Evolutionary conservation across 345 rosid genomes (phyloP).

Genomic region (Mangifera indica): DNA sequence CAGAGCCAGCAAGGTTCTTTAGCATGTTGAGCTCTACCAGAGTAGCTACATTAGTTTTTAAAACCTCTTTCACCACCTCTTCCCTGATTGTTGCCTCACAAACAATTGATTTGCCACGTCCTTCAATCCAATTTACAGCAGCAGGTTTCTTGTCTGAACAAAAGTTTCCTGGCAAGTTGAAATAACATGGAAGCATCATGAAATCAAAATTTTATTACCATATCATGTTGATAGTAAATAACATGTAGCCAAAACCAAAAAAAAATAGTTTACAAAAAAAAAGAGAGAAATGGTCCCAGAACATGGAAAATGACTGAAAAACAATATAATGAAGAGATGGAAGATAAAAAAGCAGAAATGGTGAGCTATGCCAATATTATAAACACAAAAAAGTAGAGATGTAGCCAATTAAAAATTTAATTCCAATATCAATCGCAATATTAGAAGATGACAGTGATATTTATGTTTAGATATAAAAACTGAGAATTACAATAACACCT

Average conservation of each 20-base stretch:
- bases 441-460: background rate
- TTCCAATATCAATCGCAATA: background rate
- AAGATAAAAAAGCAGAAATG: background rate
- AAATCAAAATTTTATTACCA: background rate
- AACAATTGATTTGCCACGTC: constrained; percentile 85
- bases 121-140: constrained; percentile 96
- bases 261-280: too few relatives aligned
- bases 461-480: background rate
- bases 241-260: background rate
- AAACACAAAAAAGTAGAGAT: background rate
- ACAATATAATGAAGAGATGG: background rate
- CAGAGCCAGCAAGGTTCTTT: constrained; percentile 83
- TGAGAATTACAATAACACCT: background rate
- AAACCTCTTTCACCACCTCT: constrained; percentile 69
- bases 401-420: background rate
- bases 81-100: constrained; percentile 82
- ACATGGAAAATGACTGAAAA: background rate
- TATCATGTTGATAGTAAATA: background rate
- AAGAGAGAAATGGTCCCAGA: background rate
- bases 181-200: background rate
- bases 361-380: background rate
- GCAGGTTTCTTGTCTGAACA: constrained; percentile 95
- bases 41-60: constrained; percentile 70
- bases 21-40: constrained; percentile 83
- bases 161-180: constrained; percentile 48